Conservation (phyloP, 2,329 filamentous ascomycete species). For the Epicoccum sorghinum region DNA sequence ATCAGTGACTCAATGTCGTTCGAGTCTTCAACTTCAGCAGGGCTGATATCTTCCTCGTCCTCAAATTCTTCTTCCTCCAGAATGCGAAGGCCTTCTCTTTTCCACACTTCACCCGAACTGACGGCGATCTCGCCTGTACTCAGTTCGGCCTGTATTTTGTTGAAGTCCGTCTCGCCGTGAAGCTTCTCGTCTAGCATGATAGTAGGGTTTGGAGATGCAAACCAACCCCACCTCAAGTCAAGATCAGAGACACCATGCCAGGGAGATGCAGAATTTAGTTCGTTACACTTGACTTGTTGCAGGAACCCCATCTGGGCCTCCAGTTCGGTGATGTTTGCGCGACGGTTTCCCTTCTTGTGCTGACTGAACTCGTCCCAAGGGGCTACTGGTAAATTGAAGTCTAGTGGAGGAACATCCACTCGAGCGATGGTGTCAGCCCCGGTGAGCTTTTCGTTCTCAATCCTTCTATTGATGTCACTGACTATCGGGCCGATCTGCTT, state of each 20-base stretch:
- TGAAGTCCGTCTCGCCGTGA: conserved; percentile 48
- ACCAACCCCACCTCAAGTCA: conserved; percentile 56
- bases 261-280: conserved; percentile 33
- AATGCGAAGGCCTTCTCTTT: conserved; percentile 55
- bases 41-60: conserved; percentile 45
- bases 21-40: conserved; percentile 23
- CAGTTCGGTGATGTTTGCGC: conserved; percentile 27
- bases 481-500: conserved; percentile 46
- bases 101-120: conserved; percentile 54
- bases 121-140: conserved; percentile 44
- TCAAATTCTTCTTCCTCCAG: conserved; percentile 48
- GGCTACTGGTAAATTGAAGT: conserved; percentile 49
- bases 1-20: conserved; percentile 48
- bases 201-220: conserved; percentile 50
- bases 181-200: conserved; percentile 48
- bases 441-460: conserved; percentile 54
- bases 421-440: conserved; percentile 56
- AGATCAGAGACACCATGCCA: conserved; percentile 53
- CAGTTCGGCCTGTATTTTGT: conserved; percentile 45
- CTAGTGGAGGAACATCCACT: conserved; percentile 56
- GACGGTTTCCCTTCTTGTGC: conserved; percentile 13
- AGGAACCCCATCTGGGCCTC: conserved; percentile 43
- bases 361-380: conserved; percentile 55
- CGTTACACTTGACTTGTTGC: conserved; percentile 42
- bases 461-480: conserved; percentile 39